Conservation (phyloP, 208 protist species). For the Tetramitus jugosus region DNA sequence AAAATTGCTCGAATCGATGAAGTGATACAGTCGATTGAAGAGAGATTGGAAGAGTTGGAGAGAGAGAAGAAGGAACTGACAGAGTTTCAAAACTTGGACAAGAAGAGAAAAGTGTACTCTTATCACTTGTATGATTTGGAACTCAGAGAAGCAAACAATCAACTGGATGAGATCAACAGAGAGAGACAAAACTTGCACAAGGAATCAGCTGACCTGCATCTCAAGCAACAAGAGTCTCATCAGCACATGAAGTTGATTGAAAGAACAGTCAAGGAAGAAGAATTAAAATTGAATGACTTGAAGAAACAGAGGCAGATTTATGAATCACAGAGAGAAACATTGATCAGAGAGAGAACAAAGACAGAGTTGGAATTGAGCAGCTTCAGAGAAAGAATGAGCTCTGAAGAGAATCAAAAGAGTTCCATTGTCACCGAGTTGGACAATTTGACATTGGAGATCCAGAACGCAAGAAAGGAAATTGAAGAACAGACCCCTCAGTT, state of each 20-base stretch:
- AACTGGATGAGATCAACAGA: constrained; percentile 30
- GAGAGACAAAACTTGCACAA: neutral
- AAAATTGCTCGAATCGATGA: constrained; percentile 75
- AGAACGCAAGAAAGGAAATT: constrained; percentile 34
- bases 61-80: constrained; percentile 84
- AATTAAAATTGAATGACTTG: neutral
- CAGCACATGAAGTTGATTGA: constrained; percentile 20
- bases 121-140: constrained; percentile 71
- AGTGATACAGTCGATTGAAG: constrained; percentile 76
- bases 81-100: constrained; percentile 76
- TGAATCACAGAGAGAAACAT: constrained; percentile 9
- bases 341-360: neutral
- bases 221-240: neutral
- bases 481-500: constrained; percentile 48
- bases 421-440: constrained; percentile 51
- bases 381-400: constrained; percentile 38
- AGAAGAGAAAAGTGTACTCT: constrained; percentile 73
- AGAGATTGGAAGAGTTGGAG: constrained; percentile 83
- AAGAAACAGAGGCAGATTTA: constrained; percentile 22
- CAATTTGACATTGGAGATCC: constrained; percentile 46
- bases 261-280: neutral
- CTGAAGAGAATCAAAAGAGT: constrained; percentile 47
- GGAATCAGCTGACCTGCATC: neutral
- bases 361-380: constrained; percentile 53
- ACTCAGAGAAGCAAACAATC: constrained; percentile 4